Percentiles rank a stretch among this genome's conserved stretches.
These are phyloP conservation scores for Kalmanozyma brasiliensis DNA, from an alignment of 1,284 basidiomycete genomes.

Conservation along the genomic window DNA sequence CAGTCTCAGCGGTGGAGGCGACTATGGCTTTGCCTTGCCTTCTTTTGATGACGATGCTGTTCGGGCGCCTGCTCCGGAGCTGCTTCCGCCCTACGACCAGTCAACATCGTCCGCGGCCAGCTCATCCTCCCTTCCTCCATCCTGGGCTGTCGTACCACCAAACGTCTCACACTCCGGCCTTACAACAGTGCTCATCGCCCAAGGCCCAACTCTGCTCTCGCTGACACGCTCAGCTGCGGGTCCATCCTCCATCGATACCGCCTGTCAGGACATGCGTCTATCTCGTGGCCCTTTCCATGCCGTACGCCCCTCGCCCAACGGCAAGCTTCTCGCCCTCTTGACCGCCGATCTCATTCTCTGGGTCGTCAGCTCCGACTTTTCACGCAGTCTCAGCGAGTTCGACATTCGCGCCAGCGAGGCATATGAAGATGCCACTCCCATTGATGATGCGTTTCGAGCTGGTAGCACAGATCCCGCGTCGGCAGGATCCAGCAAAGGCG, in stretches of 20 bases:
- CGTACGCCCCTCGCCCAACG: conserved; percentile 89
- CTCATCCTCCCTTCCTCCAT: conserved; percentile 14
- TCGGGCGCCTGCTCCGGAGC: conserved; percentile 18
- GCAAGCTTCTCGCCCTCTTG: conserved; percentile 87
- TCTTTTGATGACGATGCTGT: conserved; percentile 33
- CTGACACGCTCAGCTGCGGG: conserved; percentile 41
- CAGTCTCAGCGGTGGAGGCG: conserved; percentile 31
- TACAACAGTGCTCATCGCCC: conserved; percentile 41
- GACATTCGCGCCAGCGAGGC: conserved; percentile 65
- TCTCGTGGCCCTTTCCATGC: conserved; percentile 87
- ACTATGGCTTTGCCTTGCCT: conserved; percentile 35
- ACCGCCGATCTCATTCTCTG: conserved; percentile 80
- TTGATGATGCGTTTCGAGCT: conserved; percentile 37
- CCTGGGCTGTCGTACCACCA: conserved; percentile 49
- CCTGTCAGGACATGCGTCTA: conserved; percentile 72
- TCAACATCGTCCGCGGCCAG: conserved; percentile 8
- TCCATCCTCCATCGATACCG: conserved; percentile 44
- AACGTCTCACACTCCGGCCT: conserved; percentile 32
- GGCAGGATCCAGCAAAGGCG: conserved; percentile 22
- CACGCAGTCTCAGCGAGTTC: conserved; percentile 86
- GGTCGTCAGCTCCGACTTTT: conserved; percentile 93
- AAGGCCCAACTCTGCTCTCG: conserved; percentile 37
- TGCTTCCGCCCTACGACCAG: conserved; percentile 24
- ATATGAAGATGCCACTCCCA: conserved; percentile 33
- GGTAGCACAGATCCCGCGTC: not conserved